A percentile compares a stretch with the other conserved stretches of the same genome.
Conservation (phyloP, 345 rosid species). For the Aquilaria yunnanensis region DNA sequence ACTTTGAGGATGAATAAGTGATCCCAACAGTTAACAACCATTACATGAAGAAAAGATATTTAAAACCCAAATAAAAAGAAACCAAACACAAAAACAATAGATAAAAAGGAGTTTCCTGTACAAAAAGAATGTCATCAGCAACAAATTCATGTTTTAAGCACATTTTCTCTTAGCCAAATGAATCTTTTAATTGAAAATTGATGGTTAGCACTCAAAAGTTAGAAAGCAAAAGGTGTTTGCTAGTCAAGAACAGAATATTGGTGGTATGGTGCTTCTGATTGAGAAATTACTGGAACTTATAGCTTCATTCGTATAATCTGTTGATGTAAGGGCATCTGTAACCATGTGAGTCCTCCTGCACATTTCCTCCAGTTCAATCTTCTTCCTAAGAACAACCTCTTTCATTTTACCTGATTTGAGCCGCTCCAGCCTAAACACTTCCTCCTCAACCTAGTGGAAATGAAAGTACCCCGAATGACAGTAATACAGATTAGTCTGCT, state of each 20-base stretch:
- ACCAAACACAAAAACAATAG: background rate
- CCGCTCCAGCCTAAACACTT: constrained; percentile 51
- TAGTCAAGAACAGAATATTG: too few species aligned
- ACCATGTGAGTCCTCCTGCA: constrained; percentile 64
- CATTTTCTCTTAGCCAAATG: background rate
- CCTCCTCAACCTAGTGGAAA: constrained; percentile 50
- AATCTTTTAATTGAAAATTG: background rate
- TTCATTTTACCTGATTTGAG: constrained; percentile 58
- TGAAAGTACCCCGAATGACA: constrained; percentile 1
- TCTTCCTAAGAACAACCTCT: constrained; percentile 63
- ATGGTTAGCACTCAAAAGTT: background rate
- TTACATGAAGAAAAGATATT: background rate
- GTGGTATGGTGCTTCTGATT: background rate
- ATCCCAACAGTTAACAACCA: background rate
- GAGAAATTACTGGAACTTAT: constrained; percentile 39
- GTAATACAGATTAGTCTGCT: background rate
- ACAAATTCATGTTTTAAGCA: background rate
- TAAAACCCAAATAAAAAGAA: constrained; percentile 1
- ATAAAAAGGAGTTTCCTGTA: background rate
- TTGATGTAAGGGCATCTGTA: constrained; percentile 24
- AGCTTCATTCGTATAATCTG: constrained; percentile 42
- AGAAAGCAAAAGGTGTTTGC: background rate
- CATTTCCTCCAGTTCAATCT: constrained; percentile 58
- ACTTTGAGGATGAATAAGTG: background rate
- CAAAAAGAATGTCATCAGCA: too few species aligned